These are phyloP conservation scores for Hymenoscyphus linearis DNA, from an alignment of 2,329 filamentous ascomycete species.

Conservation along the genomic window DNA sequence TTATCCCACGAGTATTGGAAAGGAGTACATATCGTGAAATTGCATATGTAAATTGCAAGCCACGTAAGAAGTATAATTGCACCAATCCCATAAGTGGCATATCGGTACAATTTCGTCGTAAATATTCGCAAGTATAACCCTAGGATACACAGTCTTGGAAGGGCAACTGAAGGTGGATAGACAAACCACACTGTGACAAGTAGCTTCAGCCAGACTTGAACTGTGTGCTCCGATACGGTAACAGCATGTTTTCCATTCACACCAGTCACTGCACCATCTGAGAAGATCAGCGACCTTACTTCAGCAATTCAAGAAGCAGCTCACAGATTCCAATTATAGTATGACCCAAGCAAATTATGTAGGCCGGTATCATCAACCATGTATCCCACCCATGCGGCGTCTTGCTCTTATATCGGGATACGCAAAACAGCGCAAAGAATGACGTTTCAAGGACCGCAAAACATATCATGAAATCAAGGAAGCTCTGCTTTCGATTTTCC, in stretches of 20 bases:
- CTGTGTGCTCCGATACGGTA: background rate
- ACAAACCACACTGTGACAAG: background rate
- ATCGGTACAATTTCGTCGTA: conserved; percentile 9
- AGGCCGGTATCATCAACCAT: background rate
- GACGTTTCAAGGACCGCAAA: background rate
- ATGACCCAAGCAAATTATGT: background rate
- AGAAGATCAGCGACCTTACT: background rate
- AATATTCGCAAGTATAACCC: conserved; percentile 17
- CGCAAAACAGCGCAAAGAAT: background rate
- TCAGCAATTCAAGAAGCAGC: background rate
- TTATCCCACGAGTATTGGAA: conserved; percentile 18
- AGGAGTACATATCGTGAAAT: conserved; percentile 15
- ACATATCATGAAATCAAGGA: background rate
- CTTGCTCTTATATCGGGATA: background rate
- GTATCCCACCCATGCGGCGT: background rate
- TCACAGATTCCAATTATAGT: background rate
- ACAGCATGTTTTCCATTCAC: background rate
- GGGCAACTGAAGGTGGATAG: conserved; percentile 8
- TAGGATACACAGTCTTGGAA: conserved; percentile 16
- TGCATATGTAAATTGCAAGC: conserved; percentile 9
- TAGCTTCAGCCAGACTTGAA: background rate
- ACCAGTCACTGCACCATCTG: background rate
- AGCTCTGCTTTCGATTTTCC: background rate
- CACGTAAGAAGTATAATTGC: conserved; percentile 4
- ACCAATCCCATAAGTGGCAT: conserved; percentile 9